phyloP scores from a whole-genome alignment of 2,329 filamentous ascomycete genomes.

The Davidsoniella australis region DNA sequence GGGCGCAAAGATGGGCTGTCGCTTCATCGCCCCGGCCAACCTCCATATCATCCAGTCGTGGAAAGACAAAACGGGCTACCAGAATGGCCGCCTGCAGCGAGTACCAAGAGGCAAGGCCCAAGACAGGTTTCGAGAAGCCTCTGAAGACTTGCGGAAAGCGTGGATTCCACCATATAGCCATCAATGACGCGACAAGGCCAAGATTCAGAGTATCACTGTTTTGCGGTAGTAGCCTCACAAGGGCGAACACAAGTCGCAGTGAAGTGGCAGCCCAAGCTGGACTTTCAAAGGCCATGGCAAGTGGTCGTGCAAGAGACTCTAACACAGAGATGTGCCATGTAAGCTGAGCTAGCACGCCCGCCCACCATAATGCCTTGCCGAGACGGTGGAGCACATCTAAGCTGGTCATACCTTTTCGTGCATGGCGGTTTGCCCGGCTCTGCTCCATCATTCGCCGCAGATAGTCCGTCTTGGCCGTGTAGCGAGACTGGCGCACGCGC shows the following conservation, averaged over 20 bases:
- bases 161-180: slow-evolving; percentile 53
- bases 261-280: slow-evolving; percentile 1
- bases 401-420: slow-evolving; percentile 18
- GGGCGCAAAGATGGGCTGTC: slow-evolving; percentile 31
- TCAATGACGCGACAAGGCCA: slow-evolving; percentile 30
- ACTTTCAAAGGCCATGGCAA: background rate
- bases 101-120: slow-evolving; percentile 49
- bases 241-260: slow-evolving; percentile 10
- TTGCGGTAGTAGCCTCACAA: slow-evolving; percentile 25
- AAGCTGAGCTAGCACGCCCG: slow-evolving; percentile 29
- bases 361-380: slow-evolving; percentile 31
- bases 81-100: slow-evolving; percentile 44
- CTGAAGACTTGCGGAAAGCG: slow-evolving; percentile 41
- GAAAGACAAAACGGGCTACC: slow-evolving; percentile 34
- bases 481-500: slow-evolving; percentile 53
- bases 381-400: slow-evolving; percentile 27
- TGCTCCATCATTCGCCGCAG: slow-evolving; percentile 58
- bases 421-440: slow-evolving; percentile 27
- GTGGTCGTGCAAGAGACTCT: slow-evolving; percentile 2
- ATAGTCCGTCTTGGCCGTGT: slow-evolving; percentile 71
- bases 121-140: slow-evolving; percentile 42
- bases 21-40: slow-evolving; percentile 22
- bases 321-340: slow-evolving; percentile 31
- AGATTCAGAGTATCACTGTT: slow-evolving; percentile 27
- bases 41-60: slow-evolving; percentile 25